Evolutionary conservation across 345 rosid genomes (phyloP), one percentile per base, ranked within the genome.

Genomic region (Rhodamnia rubescens): DNA sequence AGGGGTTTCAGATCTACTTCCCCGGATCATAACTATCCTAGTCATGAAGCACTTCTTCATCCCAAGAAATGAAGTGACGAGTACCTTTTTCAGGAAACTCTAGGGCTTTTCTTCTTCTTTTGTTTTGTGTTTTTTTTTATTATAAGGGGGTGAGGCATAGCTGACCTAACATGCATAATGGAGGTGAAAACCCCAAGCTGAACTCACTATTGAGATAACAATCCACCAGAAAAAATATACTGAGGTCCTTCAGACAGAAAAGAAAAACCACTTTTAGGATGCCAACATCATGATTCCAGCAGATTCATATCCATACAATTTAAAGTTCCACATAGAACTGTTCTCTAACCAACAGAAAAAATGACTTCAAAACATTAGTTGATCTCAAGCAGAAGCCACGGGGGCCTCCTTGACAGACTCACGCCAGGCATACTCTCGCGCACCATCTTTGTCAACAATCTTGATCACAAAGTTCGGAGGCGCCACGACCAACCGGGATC

Each of bases 381-480:
- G 78, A 27, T 85, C 58, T 90, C 85, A 89, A 14, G 80, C 92
- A 40, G 87, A 53, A 53, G 87, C 56, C 85, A 87, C 89, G 16
- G 88, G 57, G 61, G 82, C 87, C 27, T 96, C 96, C 88, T 92
- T 90, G 47, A 96, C 92, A 57, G 99, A 93, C 91, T 89, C 89
- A 78, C 98, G 99, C 98, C 98, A 93, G 5, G 92, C 98, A 47
- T 93, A 91, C 82, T 90, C 95, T 86, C 98, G 92, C 4, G 98
- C 99, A 75, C 99, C 99, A 10, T 93, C 92, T 87, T 96, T 93
- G 91, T 98, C 99, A 0, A 98, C 98, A 10, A 98, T 97, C 93
- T 97, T 96, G 91, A 97, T 96, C 81, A 94, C 95, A 86, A 96
- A 97, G 93, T 96, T 97, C 6, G 95, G 98, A 5, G 99, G 99